phyloP scores from a whole-genome alignment of 2,329 filamentous ascomycete species.

The Colletotrichum australisinense region DNA sequence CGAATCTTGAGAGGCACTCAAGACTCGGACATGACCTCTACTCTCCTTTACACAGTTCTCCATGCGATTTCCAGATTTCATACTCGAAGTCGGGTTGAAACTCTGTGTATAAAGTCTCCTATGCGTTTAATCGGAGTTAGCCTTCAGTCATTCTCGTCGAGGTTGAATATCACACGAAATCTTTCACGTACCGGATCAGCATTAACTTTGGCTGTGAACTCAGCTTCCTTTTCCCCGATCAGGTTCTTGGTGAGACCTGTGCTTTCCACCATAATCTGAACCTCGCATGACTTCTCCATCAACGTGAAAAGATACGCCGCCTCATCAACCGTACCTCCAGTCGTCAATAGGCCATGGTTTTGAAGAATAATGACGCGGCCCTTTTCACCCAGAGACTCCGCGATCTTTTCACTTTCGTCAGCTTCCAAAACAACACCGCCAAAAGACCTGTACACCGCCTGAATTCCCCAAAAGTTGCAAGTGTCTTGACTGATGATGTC shows the following conservation, averaged over 20 bases:
- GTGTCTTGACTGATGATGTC: conserved; percentile 73
- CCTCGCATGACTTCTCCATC: conserved; percentile 44
- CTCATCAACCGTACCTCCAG: conserved; percentile 74
- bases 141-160: not conserved
- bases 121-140: not conserved
- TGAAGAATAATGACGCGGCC: conserved; percentile 67
- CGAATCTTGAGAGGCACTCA: not conserved
- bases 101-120: conserved; percentile 47
- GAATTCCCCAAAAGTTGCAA: conserved; percentile 66
- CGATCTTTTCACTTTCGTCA: conserved; percentile 70
- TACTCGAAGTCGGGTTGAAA: conserved; percentile 50
- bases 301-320: conserved; percentile 71
- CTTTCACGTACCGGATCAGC: conserved; percentile 42
- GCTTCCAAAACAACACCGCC: conserved; percentile 71
- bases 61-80: conserved; percentile 45
- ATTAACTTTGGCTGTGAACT: conserved; percentile 50
- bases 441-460: conserved; percentile 70
- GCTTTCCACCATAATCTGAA: conserved; percentile 47
- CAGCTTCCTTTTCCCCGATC: conserved; percentile 52
- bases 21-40: not conserved
- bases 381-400: conserved; percentile 63
- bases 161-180: not conserved
- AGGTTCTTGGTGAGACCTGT: conserved; percentile 40
- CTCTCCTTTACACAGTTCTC: conserved; percentile 27
- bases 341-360: conserved; percentile 74